Evolutionary conservation across 2,329 filamentous ascomycete genomes (phyloP), one percentile per base, ranked within the genome.

Genomic region (Aureobasidium sp.): DNA sequence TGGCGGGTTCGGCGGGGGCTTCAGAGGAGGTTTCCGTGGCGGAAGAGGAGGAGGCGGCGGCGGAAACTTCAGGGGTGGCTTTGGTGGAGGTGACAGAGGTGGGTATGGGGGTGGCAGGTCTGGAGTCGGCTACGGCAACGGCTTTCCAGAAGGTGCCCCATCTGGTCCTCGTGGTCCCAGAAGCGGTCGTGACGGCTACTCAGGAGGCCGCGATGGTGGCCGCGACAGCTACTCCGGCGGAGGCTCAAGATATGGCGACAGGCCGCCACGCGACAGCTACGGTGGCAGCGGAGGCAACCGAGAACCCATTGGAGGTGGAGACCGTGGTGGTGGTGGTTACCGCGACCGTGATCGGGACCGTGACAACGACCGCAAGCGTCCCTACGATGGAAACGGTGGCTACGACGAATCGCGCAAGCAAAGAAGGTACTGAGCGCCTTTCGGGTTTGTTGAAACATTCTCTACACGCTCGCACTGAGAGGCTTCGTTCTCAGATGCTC

Each of bases 391-490:
- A 86, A 44, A 59, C 8, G 63, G 70, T 72, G 83, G 84, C 66
- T 87, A 92, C 76, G 91, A 96, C 71, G 92, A 96, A 74, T 79
- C 80, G 55, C 80, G 84, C 67, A 79, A 78, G 68, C 81, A 83
- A 71, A 79, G 84, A 70, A 79, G 84, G 71, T 87, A 86, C 72
- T 86, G 75, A 74, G 61, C 50, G 34, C 36, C 11, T n/a, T 27
- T 36, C 42, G 45, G 57, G 47, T 60, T 52, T 60, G 57, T 60
- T 60, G 30, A 37, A 37, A 36, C 11, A 21, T 37, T 60, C 21
- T 42, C 30, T 42, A 13, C 30, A 27, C 16, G 41, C 36, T 27
- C 48, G 48, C 32, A 9, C 32, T 27, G 25, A 32, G 42, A 48
- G 7, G 29, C 32, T 44, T 37, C n/a, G 8, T n/a, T 44, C 16